Evolutionary conservation across 2,329 filamentous ascomycete genomes (phyloP).

Genomic region (Penicillium paneum): DNA sequence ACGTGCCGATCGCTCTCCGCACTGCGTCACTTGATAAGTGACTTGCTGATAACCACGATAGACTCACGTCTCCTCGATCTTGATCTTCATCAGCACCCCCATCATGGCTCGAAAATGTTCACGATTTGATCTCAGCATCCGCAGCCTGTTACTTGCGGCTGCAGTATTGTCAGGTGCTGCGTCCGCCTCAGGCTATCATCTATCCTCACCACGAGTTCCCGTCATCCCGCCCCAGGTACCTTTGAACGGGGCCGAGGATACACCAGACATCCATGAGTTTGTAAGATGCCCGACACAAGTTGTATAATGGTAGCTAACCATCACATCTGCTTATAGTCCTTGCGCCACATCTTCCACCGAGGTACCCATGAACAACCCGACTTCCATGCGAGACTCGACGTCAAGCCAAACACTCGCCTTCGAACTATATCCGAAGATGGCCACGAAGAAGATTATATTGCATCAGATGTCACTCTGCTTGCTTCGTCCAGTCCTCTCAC

Average conservation of each 20-base stretch:
- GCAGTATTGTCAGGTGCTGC: conserved; percentile 20
- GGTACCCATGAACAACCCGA: conserved; percentile 74
- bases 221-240: conserved; percentile 37
- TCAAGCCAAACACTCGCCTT: conserved; percentile 60
- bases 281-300: conserved; percentile 22
- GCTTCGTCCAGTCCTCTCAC: conserved; percentile 63
- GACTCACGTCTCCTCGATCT: conserved; percentile 10
- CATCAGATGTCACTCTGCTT: conserved; percentile 52
- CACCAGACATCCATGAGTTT: conserved; percentile 35
- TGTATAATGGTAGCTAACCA: neutral
- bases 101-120: conserved; percentile 24
- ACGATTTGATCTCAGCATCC: conserved; percentile 13
- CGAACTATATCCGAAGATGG: conserved; percentile 41
- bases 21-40: conserved; percentile 25
- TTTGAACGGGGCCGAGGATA: conserved; percentile 17
- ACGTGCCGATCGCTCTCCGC: conserved; percentile 23
- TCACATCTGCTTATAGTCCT: conserved; percentile 32
- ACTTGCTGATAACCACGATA: conserved; percentile 11
- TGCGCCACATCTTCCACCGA: conserved; percentile 91
- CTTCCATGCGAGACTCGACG: conserved; percentile 73
- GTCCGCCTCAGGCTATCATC: conserved; percentile 23
- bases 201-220: conserved; percentile 23
- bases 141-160: conserved; percentile 22
- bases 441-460: conserved; percentile 40
- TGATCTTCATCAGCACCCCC: neutral